Base-by-base conservation (phyloP, 768 basidiomycete species). In the Rubroboletus satanas region DNA sequence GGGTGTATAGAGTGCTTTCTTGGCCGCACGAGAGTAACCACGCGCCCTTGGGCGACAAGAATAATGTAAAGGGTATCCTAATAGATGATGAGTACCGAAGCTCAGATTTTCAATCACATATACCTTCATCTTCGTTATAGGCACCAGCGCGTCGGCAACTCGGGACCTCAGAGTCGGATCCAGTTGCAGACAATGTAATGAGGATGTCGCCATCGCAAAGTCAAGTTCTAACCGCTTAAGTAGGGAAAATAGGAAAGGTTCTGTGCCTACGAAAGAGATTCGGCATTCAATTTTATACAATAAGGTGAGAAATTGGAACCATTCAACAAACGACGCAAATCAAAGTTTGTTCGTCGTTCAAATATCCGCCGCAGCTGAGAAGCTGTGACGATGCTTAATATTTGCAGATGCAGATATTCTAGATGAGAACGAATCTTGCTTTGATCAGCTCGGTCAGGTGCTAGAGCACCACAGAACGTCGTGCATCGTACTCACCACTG, bases 1-100 rank as follows among this genome's bases (percentile, higher is more conserved):
- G 94, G 94, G 68, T 99, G 94, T 62, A 99, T 93, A 0, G 93
- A 94, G 65, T 98, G 96, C 65, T 90, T 95, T 67, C 80, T 86
- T 0, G 96, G 96, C 55, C 96, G 77, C 9, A 95, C 85, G 8
- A 99, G 78, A 2, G 93, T 94, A 26, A 98, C 80, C 0, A 96
- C 86, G 28, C 82, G 83, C 26, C 83, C 86, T 45, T 80, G 79
- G 0, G 88, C 87, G 26, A 96, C 74, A n/a, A 99, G 77, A 21
- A 98, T 79, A 21, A 95, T 83, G 66, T 99, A 99, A 2, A 99
- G 79, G 42, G 96, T 82, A 65, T 97, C 93, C 90, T 96, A 49
- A 23, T 44, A 46, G 35, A 1, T 21, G 5, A 23, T 58, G 38
- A 63, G 53, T 8, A 31, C 11, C 15, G 7, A 45, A 11, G 14